Base-by-base conservation (phyloP, 805 yeast species). In the Wickerhamomyces tratensis region DNA sequence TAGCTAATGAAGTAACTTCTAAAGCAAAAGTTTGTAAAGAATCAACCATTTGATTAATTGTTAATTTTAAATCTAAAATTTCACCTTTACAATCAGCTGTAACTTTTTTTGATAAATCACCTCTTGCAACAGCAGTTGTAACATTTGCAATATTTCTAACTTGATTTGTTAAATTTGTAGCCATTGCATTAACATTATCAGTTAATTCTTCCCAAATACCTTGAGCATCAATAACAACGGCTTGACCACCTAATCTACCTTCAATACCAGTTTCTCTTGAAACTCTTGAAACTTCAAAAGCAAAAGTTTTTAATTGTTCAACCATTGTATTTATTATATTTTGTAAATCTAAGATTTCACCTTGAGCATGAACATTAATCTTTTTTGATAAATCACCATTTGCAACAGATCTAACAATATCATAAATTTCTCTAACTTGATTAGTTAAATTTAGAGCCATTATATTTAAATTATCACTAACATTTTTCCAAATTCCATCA, bases 201-300 rank as follows among this genome's bases (percentile, higher is more conserved):
- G 95, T 86, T 52, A 86, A 82, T 54, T 85, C 94, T 56, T 83
- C 83, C 95, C 95, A 86, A 45, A 86, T 67, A 11, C 95, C 95
- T 60, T 86, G 93, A 13, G 85, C 95, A 60, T 85, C 95, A 43
- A 79, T 74, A 29, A 86, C 95, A 54, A 86, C 89, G 9, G 95
- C 95, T 58, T 86, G 94, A 38, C 86, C 93, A 52, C 95, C 95
- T 41, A 86, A 72, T 58, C 84, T 82, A 62, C 95, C 95, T 56
- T 86, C 91, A 39, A 86, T 85, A 65, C 95, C 95, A 46, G 86
- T 94, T 66, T 86, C 95, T 51, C 86, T 78, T 10, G 95, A 95
- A 35, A 86, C 95, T 54, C 88, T 74, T 1, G 94, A 82, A 42
- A 86, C 95, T 62, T 86, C 95, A 15, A 81, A 76, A 6, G 95